These are phyloP conservation scores for Lentinula raphanica DNA, from an alignment of 768 basidiomycete genomes.

Conservation along the genomic window DNA sequence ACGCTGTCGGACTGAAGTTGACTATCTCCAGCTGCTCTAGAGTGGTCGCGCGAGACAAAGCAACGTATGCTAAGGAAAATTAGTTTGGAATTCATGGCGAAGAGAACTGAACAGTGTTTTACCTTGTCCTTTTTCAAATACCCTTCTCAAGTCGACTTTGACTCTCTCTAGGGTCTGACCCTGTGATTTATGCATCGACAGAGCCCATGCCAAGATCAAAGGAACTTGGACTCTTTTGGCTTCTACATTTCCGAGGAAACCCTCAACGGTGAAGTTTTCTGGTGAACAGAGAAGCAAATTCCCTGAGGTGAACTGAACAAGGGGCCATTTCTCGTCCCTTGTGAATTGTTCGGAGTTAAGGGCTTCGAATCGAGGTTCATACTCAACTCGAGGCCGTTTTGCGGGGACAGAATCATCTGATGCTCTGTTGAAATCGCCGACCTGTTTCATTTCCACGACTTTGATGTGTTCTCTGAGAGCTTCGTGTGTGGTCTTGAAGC, in stretches of 20 bases:
- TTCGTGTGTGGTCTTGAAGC: slow-evolving; percentile 43
- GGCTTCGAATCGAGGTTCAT: not conserved
- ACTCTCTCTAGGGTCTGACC: slow-evolving; percentile 86
- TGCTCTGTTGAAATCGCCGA: not conserved
- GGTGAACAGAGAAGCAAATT: slow-evolving; percentile 45
- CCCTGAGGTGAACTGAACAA: slow-evolving; percentile 53
- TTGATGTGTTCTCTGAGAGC: slow-evolving; percentile 32
- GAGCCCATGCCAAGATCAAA: slow-evolving; percentile 79
- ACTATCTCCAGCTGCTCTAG: slow-evolving; percentile 60
- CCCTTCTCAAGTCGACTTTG: slow-evolving; percentile 67
- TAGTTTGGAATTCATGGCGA: not conserved
- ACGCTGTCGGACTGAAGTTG: slow-evolving; percentile 61
- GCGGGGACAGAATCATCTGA: not conserved
- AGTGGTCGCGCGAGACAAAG: slow-evolving; percentile 68
- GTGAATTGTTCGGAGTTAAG: not conserved
- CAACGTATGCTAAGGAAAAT: slow-evolving; percentile 52
- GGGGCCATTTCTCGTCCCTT: slow-evolving; percentile 41
- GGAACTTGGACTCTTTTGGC: slow-evolving; percentile 59
- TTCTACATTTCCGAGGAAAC: slow-evolving; percentile 52
- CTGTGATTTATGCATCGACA: slow-evolving; percentile 87
- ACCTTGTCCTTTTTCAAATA: slow-evolving; percentile 84
- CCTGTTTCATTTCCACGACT: slow-evolving; percentile 29
- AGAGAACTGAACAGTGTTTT: not conserved
- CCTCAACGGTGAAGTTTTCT: slow-evolving; percentile 57
- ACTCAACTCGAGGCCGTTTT: not conserved